These are phyloP conservation scores for Haplosporangium sp. DNA, from an alignment of 371 early-diverging fungal genomes.

Conservation along the genomic window DNA sequence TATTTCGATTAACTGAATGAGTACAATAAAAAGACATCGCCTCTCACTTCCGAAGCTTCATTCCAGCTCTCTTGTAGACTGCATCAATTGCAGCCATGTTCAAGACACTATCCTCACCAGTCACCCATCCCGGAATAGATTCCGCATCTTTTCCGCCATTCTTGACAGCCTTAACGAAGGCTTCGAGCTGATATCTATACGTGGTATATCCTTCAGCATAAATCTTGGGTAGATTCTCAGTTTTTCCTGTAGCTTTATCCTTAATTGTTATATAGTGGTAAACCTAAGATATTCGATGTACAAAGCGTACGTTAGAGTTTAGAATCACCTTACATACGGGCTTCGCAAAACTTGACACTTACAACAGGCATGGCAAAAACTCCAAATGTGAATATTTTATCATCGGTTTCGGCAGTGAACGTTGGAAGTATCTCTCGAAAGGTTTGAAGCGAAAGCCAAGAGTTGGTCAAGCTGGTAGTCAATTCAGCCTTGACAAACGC, in stretches of 20 bases:
- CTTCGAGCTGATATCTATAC: constrained; percentile 57
- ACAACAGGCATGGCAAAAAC: constrained; percentile 50
- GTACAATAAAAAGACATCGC: background rate
- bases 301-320: too few species aligned
- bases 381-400: constrained; percentile 47
- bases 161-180: constrained; percentile 53
- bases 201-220: constrained; percentile 53
- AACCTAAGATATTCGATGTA: background rate
- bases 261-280: constrained; percentile 55
- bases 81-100: constrained; percentile 58
- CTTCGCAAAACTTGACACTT: background rate
- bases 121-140: constrained; percentile 48
- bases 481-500: constrained; percentile 2
- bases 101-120: constrained; percentile 47
- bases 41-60: constrained; percentile 31
- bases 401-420: constrained; percentile 40
- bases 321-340: too few species aligned
- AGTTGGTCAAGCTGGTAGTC: constrained; percentile 16
- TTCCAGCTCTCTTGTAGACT: constrained; percentile 45
- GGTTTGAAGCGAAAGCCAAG: constrained; percentile 31
- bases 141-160: constrained; percentile 15
- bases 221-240: constrained; percentile 34
- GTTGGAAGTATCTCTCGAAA: constrained; percentile 15
- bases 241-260: constrained; percentile 36
- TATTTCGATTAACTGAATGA: too few species aligned